Base-by-base conservation (phyloP, 495 filamentous ascomycete genomes). In the Penicillium daleae region DNA sequence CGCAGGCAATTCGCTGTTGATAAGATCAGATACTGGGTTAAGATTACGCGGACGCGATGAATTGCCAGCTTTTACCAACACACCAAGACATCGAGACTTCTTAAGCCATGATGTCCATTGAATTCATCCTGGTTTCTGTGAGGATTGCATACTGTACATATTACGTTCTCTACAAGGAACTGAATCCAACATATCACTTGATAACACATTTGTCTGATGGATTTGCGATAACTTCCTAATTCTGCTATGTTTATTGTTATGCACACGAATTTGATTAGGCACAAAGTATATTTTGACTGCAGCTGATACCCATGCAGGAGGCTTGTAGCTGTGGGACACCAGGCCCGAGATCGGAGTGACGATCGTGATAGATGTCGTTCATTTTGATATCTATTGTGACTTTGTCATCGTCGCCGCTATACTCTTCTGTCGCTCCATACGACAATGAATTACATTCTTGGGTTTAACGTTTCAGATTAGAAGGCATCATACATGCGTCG, bases 81-180 rank as follows among this genome's bases (percentile, higher is more conserved):
- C n/a, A 44, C 6, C 19, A 8, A 21, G 27, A 40, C 9, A 35
- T 21, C 37, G 42, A 54, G 51, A 60, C 42, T 17, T 51, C 32
- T n/a, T 21, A 59, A 19, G 56, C 56, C 33, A 65, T 51, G 51
- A 56, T 21, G 56, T 63, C 52, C 17, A 50, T 52, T 63, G 46
- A 32, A 33, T 10, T 55, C 46, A 6, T 49, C 10, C 33, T 10
- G 58, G 48, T 12, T 52, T 65, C 32, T 62, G 15, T 51, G 52
- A 61, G 56, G 57, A 66, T 66, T 66, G 44, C 64, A 63, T 66
- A 46, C 29, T 66, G 57, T 66, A 60, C n/a, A 66, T 63, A 66
- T 60, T 56, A 40, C 31, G 13, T 52, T 39, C 37, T 60, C 27
- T 39, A 49, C 19, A 55, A 55, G 42, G 57, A 65, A 56, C 62